A percentile compares a stretch with the other conserved stretches of the same genome.
Evolutionary conservation across 257 asterid genomes (phyloP).

Genomic region (Solanum clarkiae): DNA sequence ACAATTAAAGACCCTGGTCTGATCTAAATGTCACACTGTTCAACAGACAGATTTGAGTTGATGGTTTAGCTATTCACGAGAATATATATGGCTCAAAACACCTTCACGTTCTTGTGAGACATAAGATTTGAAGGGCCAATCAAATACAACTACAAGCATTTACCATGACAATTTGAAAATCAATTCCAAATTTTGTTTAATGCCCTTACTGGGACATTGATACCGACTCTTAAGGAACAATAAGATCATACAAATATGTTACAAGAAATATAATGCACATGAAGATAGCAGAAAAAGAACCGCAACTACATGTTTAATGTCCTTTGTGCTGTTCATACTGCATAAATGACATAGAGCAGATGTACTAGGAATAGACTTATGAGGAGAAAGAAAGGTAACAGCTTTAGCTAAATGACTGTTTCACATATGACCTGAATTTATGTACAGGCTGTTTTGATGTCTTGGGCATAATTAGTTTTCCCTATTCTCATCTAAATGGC

Average conservation of each 20-base stretch:
- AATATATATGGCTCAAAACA: not conserved
- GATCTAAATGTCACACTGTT: not conserved
- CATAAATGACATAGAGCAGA: not conserved
- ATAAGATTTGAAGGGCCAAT: not conserved
- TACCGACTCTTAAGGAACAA: not conserved
- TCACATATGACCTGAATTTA: not conserved
- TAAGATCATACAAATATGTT: not conserved
- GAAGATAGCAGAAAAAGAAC: not conserved
- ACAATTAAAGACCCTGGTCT: not conserved
- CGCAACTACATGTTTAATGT: not conserved
- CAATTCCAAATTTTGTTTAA: not conserved
- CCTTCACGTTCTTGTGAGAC: not conserved
- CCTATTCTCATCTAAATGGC: not conserved
- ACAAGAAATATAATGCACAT: not conserved
- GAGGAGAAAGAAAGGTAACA: not conserved
- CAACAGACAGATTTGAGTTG: not conserved
- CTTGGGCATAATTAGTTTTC: not conserved
- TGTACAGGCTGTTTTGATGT: not conserved
- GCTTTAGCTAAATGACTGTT: not conserved
- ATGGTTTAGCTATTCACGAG: not conserved
- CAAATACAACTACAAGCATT: not conserved
- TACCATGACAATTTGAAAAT: not conserved
- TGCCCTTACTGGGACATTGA: not conserved
- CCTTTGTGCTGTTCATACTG: not conserved
- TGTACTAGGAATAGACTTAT: not conserved